Evolutionary conservation across 495 filamentous ascomycete species (phyloP).

Genomic region (Parathielavia appendiculata): DNA sequence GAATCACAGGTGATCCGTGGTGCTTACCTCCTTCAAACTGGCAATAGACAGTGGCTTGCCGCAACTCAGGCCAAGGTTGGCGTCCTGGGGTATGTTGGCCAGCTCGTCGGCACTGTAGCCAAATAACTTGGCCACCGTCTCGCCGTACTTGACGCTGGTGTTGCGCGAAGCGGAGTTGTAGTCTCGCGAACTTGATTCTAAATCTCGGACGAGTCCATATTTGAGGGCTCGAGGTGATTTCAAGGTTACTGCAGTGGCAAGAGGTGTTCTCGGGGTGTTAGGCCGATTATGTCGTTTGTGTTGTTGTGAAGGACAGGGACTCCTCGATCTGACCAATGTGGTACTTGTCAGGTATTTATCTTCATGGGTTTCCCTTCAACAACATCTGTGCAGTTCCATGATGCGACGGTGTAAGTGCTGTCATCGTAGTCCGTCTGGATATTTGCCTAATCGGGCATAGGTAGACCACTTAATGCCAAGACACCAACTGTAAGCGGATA

Average conservation of each 20-base stretch:
- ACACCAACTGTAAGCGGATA: slow-evolving; percentile 5
- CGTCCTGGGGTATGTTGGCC: slow-evolving; percentile 45
- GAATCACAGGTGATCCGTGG: no score
- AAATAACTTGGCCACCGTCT: slow-evolving; percentile 52
- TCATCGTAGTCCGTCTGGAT: slow-evolving; percentile 6
- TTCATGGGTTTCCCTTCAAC: background rate
- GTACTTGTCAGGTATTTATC: background rate
- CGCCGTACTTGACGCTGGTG: slow-evolving; percentile 31
- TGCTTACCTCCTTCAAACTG: slow-evolving; percentile 39
- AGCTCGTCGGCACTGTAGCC: slow-evolving; percentile 57
- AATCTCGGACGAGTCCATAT: slow-evolving; percentile 22
- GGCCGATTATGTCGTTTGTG: no score
- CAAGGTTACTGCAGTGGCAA: no score
- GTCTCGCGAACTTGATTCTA: slow-evolving; percentile 38
- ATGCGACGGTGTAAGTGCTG: background rate
- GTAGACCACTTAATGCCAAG: background rate
- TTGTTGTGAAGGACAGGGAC: no score
- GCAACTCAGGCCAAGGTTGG: slow-evolving; percentile 63
- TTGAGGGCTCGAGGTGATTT: background rate
- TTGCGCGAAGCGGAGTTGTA: slow-evolving; percentile 34
- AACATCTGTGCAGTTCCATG: no score
- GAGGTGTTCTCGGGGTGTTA: no score
- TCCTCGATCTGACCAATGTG: no score
- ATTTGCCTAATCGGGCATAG: slow-evolving; percentile 10
- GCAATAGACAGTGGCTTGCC: slow-evolving; percentile 59